Percentiles rank a stretch among this genome's conserved stretches.
phyloP scores from a whole-genome alignment of 805 yeast species.

The Wickerhamomyces silvicola region DNA sequence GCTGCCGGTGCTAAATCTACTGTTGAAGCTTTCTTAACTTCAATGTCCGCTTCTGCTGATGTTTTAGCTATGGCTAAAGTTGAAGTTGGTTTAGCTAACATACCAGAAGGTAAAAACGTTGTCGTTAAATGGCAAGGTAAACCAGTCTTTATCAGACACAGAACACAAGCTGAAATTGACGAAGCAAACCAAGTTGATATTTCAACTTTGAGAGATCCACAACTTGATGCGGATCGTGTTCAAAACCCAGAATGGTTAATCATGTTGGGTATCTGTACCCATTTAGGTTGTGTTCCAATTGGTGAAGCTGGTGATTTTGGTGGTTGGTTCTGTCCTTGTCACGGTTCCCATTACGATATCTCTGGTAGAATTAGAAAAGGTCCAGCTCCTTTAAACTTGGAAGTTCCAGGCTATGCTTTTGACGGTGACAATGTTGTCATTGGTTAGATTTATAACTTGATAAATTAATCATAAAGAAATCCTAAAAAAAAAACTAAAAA shows the following conservation, averaged over 20 bases:
- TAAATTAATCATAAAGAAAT: no score
- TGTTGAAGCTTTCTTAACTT: conserved; percentile 83
- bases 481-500: no score
- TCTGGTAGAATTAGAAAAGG: conserved; percentile 99
- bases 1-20: conserved; percentile 97
- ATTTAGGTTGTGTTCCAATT: conserved; percentile 99
- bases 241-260: conserved; percentile 97
- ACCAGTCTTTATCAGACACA: conserved; percentile 99
- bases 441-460: conserved; percentile 71
- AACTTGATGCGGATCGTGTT: conserved; percentile 88
- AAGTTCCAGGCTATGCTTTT: conserved; percentile 88
- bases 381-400: conserved; percentile 98
- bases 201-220: conserved; percentile 83
- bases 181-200: conserved; percentile 89
- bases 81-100: conserved; percentile 87
- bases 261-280: conserved; percentile 99
- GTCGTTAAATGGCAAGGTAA: conserved; percentile 99
- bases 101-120: conserved; percentile 97
- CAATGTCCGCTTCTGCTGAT: conserved; percentile 98
- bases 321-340: conserved; percentile 99
- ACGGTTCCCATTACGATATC: conserved; percentile 99
- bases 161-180: conserved; percentile 86
- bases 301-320: conserved; percentile 99
- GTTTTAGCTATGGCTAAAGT: conserved; percentile 99
- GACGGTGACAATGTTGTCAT: conserved; percentile 77